Evolutionary conservation across 1,284 basidiomycete genomes (phyloP).

Genomic region (Neolentinus lepideus): DNA sequence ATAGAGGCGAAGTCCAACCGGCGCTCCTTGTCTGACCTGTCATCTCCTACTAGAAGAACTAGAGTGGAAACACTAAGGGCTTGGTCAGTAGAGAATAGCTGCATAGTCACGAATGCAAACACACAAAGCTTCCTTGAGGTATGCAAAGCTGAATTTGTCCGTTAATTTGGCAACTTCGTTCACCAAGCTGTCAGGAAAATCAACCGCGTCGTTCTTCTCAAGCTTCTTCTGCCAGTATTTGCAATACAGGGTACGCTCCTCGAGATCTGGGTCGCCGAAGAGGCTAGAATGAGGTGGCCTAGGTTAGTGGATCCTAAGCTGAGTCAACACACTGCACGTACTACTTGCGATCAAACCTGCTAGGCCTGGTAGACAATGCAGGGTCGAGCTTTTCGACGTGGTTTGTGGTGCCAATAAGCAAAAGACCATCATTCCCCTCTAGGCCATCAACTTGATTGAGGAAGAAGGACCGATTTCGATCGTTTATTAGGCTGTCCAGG

Average conservation of each 20-base stretch:
- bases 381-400: constrained; percentile 76
- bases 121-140: constrained; percentile 80
- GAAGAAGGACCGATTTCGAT: constrained; percentile 76
- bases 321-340: constrained; percentile 17
- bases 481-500: constrained; percentile 73
- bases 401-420: constrained; percentile 78
- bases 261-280: constrained; percentile 58
- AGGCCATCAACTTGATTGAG: constrained; percentile 77
- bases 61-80: constrained; percentile 18
- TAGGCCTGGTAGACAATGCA: constrained; percentile 67
- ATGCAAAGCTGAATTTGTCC: constrained; percentile 70
- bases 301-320: constrained; percentile 1
- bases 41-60: neutral
- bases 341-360: constrained; percentile 83
- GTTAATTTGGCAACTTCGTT: constrained; percentile 54
- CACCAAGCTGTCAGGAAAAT: constrained; percentile 59
- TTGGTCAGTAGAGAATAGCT: neutral
- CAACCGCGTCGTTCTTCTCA: constrained; percentile 45
- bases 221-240: constrained; percentile 77
- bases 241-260: constrained; percentile 59
- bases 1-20: neutral
- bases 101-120: constrained; percentile 20
- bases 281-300: constrained; percentile 26
- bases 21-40: neutral
- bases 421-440: constrained; percentile 68